Evolutionary conservation across 169 alveolate species (phyloP), one percentile per base, ranked within the genome.

Genomic region (Babesia caballi): DNA sequence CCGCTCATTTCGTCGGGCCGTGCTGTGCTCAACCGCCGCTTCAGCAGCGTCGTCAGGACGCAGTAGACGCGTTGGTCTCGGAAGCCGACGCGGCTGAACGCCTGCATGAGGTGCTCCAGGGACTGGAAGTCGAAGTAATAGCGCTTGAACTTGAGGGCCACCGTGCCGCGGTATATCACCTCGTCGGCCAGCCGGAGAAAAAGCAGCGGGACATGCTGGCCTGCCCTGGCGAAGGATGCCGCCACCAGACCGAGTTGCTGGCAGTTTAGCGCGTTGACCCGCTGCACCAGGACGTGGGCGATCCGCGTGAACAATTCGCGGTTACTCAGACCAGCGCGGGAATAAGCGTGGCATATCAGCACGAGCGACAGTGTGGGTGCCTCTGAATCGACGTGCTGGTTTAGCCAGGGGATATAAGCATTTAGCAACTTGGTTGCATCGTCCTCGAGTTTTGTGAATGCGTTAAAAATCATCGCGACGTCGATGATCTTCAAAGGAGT

Each of bases 171-270:
- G 32, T 77, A 77, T 21, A 77, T 77, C 2, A 77, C 50, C 28
- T 77, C 86, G 63, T 77, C 86, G 12, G 86, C 86, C 17, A 77
- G n/a, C 44, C 86, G 53, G n/a, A 50, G 50, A 19, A 66, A 77
- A 0, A 77, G 59, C 7, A 77, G 17, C 27, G 75, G 65, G 17
- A 63, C 47, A 19, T 54, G n/a, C 15, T 67, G 69, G 4, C 75
- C 75, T 8, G 58, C 44, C 57, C 35, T 66, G 21, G 86, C 82
- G 41, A 23, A 77, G 36, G 82, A 53, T 3, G 57, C 40, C 28
- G 86, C 75, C 42, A 77, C 59, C 30, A 77, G 25, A 2, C 86
- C 86, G 36, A 77, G 67, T 46, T 77, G 69, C 71, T 63, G 66
- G 33, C 56, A 33, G 25, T 72, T 59, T 17, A 58, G 35, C 17